These are phyloP conservation scores for Dothistroma septosporum DNA, from an alignment of 2,329 filamentous ascomycete genomes.

Conservation along the genomic window DNA sequence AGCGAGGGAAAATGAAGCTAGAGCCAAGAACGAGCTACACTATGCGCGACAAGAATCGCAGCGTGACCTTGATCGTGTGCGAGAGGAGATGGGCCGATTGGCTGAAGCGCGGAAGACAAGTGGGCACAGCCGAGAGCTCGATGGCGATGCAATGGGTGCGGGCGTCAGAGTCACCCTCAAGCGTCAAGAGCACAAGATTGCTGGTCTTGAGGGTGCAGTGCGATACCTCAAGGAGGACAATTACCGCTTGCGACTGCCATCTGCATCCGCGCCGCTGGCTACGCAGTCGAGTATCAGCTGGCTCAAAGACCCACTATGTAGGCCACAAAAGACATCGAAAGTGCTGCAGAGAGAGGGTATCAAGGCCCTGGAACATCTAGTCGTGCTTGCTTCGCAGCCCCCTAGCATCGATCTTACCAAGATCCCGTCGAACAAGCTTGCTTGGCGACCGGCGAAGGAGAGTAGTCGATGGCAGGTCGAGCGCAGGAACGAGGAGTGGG, in stretches of 20 bases:
- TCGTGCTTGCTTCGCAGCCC: conserved; percentile 57
- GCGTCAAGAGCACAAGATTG: conserved; percentile 65
- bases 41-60: conserved; percentile 26
- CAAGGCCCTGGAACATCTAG: conserved; percentile 61
- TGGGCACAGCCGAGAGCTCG: conserved; percentile 55
- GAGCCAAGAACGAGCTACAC: conserved; percentile 39
- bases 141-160: conserved; percentile 63
- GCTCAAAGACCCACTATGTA: conserved; percentile 58
- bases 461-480: conserved; percentile 65
- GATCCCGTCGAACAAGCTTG: conserved; percentile 57
- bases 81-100: conserved; percentile 29
- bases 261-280: conserved; percentile 18
- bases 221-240: conserved; percentile 66
- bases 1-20: conserved; percentile 51
- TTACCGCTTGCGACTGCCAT: conserved; percentile 53
- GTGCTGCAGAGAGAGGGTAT: conserved; percentile 59
- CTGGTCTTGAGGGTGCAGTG: conserved; percentile 59
- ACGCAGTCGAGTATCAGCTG: conserved; percentile 49
- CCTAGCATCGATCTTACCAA: conserved; percentile 56
- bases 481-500: conserved; percentile 62
- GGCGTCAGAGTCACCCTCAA: conserved; percentile 68
- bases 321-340: conserved; percentile 37
- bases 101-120: conserved; percentile 24
- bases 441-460: conserved; percentile 61
- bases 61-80: conserved; percentile 28